Evolutionary conservation across 169 alveolate species (phyloP), one percentile per base, ranked within the genome.

Genomic region (Cryptosporidium parvum): DNA sequence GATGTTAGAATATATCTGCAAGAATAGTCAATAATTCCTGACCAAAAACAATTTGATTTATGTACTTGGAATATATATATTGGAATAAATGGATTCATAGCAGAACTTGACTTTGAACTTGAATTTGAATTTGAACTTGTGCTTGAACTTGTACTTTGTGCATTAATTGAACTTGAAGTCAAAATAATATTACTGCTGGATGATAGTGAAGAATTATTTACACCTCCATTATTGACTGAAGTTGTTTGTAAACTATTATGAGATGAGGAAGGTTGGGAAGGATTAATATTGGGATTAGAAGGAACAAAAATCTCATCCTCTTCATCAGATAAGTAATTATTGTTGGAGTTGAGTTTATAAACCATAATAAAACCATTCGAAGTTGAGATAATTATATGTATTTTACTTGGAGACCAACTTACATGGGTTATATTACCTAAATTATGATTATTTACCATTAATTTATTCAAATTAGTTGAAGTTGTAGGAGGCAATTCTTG

Each of bases 381-480:
- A 10, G 89, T 80, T 33, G 89, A 80, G 4, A 80, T 21, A 29
- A 80, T 42, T 23, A 80, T 61, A 33, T 65, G 69, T 42, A 62
- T 26, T 65, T 65, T 65, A 16, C 65, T 45, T 61, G 73, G 89
- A 65, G 75, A 80, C 89, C 89, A 80, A n/a, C 39, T 62, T 14
- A 80, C 89, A 80, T 67, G 48, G 3, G 52, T 59, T 42, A 80
- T 65, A 61, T 39, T 62, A 16, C 89, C 89, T 18, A 80, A 42
- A 37, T 53, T 12, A n/a, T 37, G 52, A 33, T 35, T 65, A 31
- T 65, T 31, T 31, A n/a, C 31, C 72, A 33, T 7, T 5, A 33
- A 7, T 29, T 35, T 65, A n/a, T 14, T 37, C 18, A 26, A 12
- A 10, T 12, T 9, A 9, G n/a, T 3, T 23, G 42, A 23, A 10